Percentiles rank a stretch among this genome's conserved stretches.
phyloP scores from a whole-genome alignment of 768 basidiomycete genomes.

The Pisolithus sp. region DNA sequence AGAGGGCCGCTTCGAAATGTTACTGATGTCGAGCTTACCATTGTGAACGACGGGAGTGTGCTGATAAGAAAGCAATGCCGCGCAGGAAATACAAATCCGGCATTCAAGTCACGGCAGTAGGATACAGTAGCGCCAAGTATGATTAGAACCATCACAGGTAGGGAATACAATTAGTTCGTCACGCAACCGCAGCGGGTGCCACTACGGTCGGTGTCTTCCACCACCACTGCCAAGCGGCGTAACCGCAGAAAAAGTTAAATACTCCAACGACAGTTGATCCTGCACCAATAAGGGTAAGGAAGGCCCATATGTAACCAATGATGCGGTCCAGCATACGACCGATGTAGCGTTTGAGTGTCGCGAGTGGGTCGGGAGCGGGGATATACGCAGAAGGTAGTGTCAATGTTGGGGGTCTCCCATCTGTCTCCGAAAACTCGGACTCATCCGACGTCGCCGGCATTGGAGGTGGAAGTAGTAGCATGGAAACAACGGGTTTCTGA shows the following conservation, averaged over 20 bases:
- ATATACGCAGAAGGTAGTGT: constrained; percentile 44
- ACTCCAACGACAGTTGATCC: constrained; percentile 67
- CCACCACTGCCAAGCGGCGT: constrained; percentile 64
- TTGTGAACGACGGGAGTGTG: neutral
- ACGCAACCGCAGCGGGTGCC: constrained; percentile 10
- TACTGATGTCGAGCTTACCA: neutral
- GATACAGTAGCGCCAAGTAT: neutral
- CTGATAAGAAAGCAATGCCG: too few relatives aligned
- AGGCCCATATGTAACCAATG: constrained; percentile 76
- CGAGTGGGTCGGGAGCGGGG: constrained; percentile 49
- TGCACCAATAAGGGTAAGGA: constrained; percentile 68
- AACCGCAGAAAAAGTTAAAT: constrained; percentile 65
- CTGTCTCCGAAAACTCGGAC: neutral
- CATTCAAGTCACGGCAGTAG: neutral
- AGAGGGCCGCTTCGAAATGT: neutral
- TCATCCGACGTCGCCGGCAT: constrained; percentile 14
- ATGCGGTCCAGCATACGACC: constrained; percentile 68
- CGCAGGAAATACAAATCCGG: neutral
- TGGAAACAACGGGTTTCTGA: constrained; percentile 82
- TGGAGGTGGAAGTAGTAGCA: constrained; percentile 56
- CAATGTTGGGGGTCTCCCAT: constrained; percentile 22
- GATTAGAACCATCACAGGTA: neutral
- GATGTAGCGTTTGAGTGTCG: constrained; percentile 50
- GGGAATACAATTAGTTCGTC: neutral
- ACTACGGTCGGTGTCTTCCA: constrained; percentile 14